Percentiles rank a stretch among this genome's conserved stretches.
These are phyloP conservation scores for Tetradesmus lagerheimii DNA, from an alignment of 139 green algal genomes.

Conservation along the genomic window DNA sequence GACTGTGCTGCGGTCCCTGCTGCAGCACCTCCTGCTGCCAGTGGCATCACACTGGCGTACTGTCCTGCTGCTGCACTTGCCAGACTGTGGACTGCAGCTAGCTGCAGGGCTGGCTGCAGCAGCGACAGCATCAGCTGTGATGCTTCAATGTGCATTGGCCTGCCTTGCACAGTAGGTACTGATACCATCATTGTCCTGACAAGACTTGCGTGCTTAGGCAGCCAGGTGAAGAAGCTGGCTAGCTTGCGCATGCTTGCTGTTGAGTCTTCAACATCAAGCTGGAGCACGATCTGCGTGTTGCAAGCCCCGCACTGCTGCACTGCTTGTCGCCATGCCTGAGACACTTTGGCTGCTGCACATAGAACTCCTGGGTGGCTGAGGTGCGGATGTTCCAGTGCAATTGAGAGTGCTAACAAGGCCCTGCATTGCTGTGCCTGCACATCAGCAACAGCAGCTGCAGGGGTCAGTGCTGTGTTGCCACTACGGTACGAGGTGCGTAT, in stretches of 20 bases:
- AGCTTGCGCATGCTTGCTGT: background rate
- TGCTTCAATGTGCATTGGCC: no score
- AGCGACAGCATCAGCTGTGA: background rate
- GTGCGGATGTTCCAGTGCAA: background rate
- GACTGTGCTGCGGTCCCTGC: background rate
- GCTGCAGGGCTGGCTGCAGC: background rate
- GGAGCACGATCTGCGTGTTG: background rate
- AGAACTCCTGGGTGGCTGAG: background rate
- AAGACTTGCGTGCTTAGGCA: background rate
- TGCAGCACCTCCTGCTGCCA: background rate
- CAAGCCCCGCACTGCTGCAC: background rate
- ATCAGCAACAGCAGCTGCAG: background rate
- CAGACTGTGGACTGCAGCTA: background rate
- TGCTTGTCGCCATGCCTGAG: background rate
- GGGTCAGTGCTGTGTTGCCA: no score
- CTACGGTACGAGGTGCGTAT: no score
- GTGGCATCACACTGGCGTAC: background rate
- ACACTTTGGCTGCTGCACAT: background rate
- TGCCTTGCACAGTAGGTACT: no score
- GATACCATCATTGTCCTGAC: background rate
- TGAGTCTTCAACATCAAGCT: background rate
- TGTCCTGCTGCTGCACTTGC: background rate
- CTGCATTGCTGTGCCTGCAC: background rate
- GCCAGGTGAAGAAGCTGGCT: background rate
- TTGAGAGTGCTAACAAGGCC: background rate